These are phyloP conservation scores for Coemansia sp. DNA, from an alignment of 192 early-diverging fungal species.

Conservation along the genomic window DNA sequence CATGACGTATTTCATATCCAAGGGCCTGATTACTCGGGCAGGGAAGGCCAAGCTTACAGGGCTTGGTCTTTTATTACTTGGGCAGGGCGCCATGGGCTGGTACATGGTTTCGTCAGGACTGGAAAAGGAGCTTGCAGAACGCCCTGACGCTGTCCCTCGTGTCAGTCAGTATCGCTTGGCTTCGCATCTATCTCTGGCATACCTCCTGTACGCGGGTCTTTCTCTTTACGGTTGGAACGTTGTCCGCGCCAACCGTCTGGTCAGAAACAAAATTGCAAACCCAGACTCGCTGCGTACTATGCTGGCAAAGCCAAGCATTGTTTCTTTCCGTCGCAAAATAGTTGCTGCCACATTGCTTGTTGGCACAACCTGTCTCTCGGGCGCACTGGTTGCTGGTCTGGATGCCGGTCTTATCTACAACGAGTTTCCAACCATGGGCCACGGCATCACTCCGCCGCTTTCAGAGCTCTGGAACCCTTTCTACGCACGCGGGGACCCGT, in stretches of 20 bases:
- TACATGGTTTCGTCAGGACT: slow-evolving; percentile 97
- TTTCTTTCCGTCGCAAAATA: slow-evolving; percentile 54
- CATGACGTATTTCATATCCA: slow-evolving; percentile 78
- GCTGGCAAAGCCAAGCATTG: slow-evolving; percentile 61
- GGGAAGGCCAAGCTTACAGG: slow-evolving; percentile 64
- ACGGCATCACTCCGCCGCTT: slow-evolving; percentile 73
- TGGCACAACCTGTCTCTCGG: slow-evolving; percentile 85
- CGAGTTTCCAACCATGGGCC: slow-evolving; percentile 95
- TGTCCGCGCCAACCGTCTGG: slow-evolving; percentile 67
- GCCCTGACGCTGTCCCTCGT: slow-evolving; percentile 79
- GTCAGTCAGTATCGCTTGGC: slow-evolving; percentile 94
- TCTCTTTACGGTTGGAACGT: slow-evolving; percentile 79
- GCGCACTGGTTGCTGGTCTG: slow-evolving; percentile 93
- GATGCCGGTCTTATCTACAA: slow-evolving; percentile 98
- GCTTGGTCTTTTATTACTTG: slow-evolving; percentile 67
- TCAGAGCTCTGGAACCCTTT: slow-evolving; percentile 59
- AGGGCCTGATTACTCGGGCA: slow-evolving; percentile 72
- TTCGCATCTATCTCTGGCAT: slow-evolving; percentile 86
- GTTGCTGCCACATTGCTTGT: slow-evolving; percentile 59
- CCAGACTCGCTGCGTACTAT: slow-evolving; percentile 63
- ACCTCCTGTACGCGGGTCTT: slow-evolving; percentile 81
- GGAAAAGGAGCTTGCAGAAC: slow-evolving; percentile 73
- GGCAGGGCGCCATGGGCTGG: slow-evolving; percentile 94
- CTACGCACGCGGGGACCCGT: slow-evolving; percentile 35
- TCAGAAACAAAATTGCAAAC: slow-evolving; percentile 53